Evolutionary conservation across 306 rosid species (phyloP).

Genomic region (Quercus dentata): DNA sequence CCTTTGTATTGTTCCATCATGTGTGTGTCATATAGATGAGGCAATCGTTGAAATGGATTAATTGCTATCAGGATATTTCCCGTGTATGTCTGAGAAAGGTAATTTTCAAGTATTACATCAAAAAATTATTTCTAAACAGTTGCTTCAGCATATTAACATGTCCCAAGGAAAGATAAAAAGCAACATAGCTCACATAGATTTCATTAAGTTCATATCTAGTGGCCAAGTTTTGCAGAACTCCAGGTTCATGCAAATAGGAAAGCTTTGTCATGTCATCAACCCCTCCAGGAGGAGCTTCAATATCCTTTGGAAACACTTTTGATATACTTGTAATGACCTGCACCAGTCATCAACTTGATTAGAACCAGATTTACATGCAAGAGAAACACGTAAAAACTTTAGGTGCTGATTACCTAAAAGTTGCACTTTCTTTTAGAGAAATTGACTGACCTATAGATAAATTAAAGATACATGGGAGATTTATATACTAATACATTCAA

Average conservation of each 20-base stretch:
- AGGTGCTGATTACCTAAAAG: conserved; percentile 10
- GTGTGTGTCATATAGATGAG: conserved; percentile 84
- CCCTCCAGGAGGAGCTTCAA: conserved; percentile 96
- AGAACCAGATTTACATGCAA: too few species aligned
- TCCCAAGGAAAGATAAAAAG: not conserved
- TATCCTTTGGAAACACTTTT: conserved; percentile 88
- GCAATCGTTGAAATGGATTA: conserved; percentile 96
- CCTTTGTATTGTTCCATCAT: conserved; percentile 99
- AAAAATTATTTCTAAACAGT: not conserved
- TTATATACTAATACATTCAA: too few species aligned
- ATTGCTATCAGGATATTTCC: conserved; percentile 96
- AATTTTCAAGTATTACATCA: conserved; percentile 14
- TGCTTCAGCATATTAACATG: too few species aligned
- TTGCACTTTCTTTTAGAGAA: not conserved
- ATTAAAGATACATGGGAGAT: too few species aligned
- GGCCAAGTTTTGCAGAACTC: conserved; percentile 92
- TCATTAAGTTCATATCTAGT: conserved; percentile 96
- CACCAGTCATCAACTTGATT: not conserved
- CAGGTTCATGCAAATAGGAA: conserved; percentile 98
- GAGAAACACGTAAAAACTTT: too few species aligned
- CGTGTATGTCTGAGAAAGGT: conserved; percentile 79
- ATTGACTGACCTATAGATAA: too few species aligned
- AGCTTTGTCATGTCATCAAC: conserved; percentile 98
- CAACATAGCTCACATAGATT: conserved; percentile 69
- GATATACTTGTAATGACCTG: conserved; percentile 78